phyloP scores from a whole-genome alignment of 169 alveolate species.

The Babesia caballi region DNA sequence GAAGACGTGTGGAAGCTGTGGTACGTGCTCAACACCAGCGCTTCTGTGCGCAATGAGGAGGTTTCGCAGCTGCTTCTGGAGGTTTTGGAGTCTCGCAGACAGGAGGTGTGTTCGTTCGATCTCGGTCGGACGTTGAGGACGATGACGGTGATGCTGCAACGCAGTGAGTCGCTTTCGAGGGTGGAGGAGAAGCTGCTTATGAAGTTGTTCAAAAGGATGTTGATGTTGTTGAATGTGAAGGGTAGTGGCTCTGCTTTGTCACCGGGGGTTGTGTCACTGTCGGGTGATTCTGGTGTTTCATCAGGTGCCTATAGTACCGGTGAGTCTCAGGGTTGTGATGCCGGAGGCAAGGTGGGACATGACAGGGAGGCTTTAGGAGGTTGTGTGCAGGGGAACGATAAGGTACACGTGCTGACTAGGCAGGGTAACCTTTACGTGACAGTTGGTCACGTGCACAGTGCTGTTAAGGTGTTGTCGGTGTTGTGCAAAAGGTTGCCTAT shows the following conservation, averaged over 20 bases:
- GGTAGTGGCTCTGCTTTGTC: no score
- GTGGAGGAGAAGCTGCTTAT: neutral
- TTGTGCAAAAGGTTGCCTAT: constrained; percentile 7
- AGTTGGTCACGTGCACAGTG: neutral
- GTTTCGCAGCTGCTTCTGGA: neutral
- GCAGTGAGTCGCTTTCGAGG: neutral
- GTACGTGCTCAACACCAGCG: constrained; percentile 5
- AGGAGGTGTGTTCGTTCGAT: neutral
- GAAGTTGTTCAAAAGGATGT: constrained; percentile 1
- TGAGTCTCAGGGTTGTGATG: neutral
- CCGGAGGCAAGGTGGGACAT: neutral
- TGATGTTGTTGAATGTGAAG: neutral
- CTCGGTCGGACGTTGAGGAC: constrained; percentile 1
- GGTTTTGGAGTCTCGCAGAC: neutral
- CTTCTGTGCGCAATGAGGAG: neutral
- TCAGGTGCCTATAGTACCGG: neutral
- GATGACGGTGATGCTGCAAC: neutral
- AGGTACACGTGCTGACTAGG: neutral
- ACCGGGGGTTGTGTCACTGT: neutral
- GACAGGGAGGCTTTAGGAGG: no score
- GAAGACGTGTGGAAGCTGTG: constrained; percentile 14
- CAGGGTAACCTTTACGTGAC: constrained; percentile 17
- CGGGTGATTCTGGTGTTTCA: neutral
- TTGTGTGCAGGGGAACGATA: no score
- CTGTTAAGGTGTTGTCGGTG: neutral